Evolutionary conservation across 2,329 filamentous ascomycete species (phyloP).

Genomic region (Beauveria brongniartii): DNA sequence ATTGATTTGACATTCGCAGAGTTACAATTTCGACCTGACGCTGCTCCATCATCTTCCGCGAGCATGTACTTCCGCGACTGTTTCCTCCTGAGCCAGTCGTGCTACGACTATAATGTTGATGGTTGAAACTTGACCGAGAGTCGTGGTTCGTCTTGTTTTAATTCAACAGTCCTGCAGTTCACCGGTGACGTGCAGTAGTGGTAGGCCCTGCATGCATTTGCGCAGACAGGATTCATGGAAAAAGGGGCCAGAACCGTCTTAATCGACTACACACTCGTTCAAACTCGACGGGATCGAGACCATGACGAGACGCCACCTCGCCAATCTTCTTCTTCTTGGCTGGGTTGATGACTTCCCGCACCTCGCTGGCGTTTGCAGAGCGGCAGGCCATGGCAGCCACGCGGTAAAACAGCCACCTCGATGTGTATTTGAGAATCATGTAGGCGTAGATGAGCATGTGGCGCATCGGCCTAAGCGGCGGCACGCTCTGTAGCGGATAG

Average conservation of each 20-base stretch:
- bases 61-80: too few species aligned
- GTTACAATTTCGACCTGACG: too few species aligned
- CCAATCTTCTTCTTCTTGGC: conserved; percentile 27
- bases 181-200: neutral
- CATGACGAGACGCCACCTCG: conserved; percentile 30
- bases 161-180: too few species aligned
- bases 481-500: conserved; percentile 22
- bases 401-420: conserved; percentile 33
- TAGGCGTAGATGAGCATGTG: conserved; percentile 28
- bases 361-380: conserved; percentile 14
- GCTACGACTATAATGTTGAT: too few species aligned
- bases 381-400: conserved; percentile 25
- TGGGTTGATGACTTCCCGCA: conserved; percentile 38
- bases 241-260: conserved; percentile 26
- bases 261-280: conserved; percentile 20
- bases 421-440: conserved; percentile 36
- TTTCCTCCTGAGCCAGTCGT: too few species aligned
- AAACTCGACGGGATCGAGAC: conserved; percentile 26
- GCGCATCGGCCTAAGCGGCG: conserved; percentile 15
- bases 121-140: neutral
- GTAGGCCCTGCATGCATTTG: neutral
- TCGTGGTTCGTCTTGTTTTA: neutral
- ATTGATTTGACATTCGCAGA: too few species aligned
- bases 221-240: conserved; percentile 15
- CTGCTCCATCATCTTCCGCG: too few species aligned